Conservation (phyloP, 1,284 basidiomycete genomes). For the Tilletia walkeri region DNA sequence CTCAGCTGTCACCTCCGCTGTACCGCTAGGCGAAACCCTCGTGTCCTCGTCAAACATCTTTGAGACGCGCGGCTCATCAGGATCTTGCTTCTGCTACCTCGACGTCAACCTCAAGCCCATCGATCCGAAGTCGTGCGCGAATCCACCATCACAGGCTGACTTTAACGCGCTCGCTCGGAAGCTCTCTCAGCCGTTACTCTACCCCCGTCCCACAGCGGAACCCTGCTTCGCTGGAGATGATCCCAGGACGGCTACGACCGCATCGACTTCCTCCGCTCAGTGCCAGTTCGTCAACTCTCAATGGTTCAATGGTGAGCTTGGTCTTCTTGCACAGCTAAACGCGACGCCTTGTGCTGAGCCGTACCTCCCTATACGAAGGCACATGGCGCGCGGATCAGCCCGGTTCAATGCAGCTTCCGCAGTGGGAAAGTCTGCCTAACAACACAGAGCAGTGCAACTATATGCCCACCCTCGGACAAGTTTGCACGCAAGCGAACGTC, state of each 20-base stretch:
- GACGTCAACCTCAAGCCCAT: slow-evolving; percentile 10
- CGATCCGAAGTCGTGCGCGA: not conserved
- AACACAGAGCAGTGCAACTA: slow-evolving; percentile 8
- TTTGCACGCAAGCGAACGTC: slow-evolving; percentile 8
- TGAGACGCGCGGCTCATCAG: not conserved
- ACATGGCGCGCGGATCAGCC: slow-evolving; percentile 16
- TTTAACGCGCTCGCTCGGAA: not conserved
- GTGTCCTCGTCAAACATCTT: not conserved
- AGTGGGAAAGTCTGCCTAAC: slow-evolving; percentile 14
- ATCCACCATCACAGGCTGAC: not conserved
- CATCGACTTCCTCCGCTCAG: not conserved
- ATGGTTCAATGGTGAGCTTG: slow-evolving; percentile 4
- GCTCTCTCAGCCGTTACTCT: not conserved
- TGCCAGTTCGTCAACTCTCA: not conserved
- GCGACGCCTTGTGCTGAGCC: too few species aligned
- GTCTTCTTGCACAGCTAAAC: not conserved
- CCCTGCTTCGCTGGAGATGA: not conserved
- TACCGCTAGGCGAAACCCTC: not conserved
- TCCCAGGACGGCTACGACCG: not conserved
- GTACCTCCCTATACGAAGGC: not conserved
- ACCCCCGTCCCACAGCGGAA: slow-evolving; percentile 3
- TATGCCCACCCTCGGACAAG: not conserved
- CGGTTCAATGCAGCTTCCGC: slow-evolving; percentile 14
- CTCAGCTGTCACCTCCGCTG: not conserved
- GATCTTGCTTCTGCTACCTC: slow-evolving; percentile 16